Base-by-base conservation (phyloP, 805 yeast genomes). In the Wickerhamomyces rabaulensis region DNA sequence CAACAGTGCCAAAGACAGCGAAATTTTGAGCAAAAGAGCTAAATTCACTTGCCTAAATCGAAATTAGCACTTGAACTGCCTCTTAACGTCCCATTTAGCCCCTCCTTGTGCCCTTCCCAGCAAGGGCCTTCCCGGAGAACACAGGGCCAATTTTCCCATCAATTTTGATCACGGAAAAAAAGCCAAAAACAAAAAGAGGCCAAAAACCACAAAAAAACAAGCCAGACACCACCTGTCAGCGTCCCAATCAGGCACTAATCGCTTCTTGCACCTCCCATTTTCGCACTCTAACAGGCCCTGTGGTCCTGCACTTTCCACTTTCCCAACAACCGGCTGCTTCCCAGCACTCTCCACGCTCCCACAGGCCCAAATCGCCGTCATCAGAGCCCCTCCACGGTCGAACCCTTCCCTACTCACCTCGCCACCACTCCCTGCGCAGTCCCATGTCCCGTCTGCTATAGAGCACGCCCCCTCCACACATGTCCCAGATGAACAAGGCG, bases 401-500 rank as follows among this genome's bases (percentile, higher is more conserved):
- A 27, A 13, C 31, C 31, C 10, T 27, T 13, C 15, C 31, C 27
- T 12, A 8, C n/a, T 13, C 31, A 27, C 31, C 31, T 13, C 31
- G n/a, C 31, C 31, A 12, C 15, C 15, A 13, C 10, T 7, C 9
- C 12, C 27, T 25, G 31, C 15, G n/a, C n/a, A 8, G 20, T 33
- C 36, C 20, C 36, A 33, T 33, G 36, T 33, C 20, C 20, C 16
- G 20, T 33, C 20, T 7, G 20, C 17, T 16, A 33, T 33, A 33
- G 20, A 33, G 12, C 17, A 16, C 20, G 5, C 17, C 17, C 10
- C 36, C 17, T 16, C 10, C 38, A 35, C 39, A n/a, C 26, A 48
- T 48, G 51, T 48, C 51, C 40, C 51, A 48, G 26, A 54, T 54
- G 37, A 58, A 57, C 41, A 57, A 56, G 44, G 61, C 60, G 20